Evolutionary conservation across 2,329 filamentous ascomycete species (phyloP).

Genomic region (Pseudogymnoascus sp.): DNA sequence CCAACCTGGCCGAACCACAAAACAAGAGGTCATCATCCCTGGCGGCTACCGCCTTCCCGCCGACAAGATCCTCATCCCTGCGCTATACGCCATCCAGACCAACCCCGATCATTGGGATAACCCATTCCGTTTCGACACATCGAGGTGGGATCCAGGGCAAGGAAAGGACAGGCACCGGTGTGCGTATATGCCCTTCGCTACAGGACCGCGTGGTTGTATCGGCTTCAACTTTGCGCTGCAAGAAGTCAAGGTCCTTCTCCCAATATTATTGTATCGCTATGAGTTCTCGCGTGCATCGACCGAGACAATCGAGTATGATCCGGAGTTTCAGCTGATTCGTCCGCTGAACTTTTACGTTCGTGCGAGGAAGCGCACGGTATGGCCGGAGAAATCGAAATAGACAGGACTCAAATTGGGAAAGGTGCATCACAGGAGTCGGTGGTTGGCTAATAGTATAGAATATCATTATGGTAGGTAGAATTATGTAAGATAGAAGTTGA

Average conservation of each 20-base stretch:
- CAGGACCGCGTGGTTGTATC: constrained; percentile 31
- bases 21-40: constrained; percentile 36
- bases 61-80: constrained; percentile 23
- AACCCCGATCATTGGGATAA: constrained; percentile 19
- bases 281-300: constrained; percentile 28
- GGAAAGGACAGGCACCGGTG: constrained; percentile 16
- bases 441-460: not conserved
- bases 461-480: not conserved
- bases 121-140: constrained; percentile 16
- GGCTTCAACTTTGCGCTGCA: constrained; percentile 35
- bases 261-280: constrained; percentile 31
- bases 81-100: constrained; percentile 19
- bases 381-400: constrained; percentile 13
- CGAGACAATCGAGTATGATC: constrained; percentile 32
- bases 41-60: constrained; percentile 37
- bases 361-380: constrained; percentile 18
- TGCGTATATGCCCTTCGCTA: constrained; percentile 31
- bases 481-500: not conserved
- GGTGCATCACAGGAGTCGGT: not conserved
- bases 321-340: constrained; percentile 33
- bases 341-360: constrained; percentile 30
- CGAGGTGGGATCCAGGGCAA: constrained; percentile 19
- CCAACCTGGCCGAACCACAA: constrained; percentile 38
- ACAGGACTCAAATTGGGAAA: constrained; percentile 28
- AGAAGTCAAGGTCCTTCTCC: constrained; percentile 32